Conservation (phyloP, 805 yeast genomes). For the Candida schatavii region DNA sequence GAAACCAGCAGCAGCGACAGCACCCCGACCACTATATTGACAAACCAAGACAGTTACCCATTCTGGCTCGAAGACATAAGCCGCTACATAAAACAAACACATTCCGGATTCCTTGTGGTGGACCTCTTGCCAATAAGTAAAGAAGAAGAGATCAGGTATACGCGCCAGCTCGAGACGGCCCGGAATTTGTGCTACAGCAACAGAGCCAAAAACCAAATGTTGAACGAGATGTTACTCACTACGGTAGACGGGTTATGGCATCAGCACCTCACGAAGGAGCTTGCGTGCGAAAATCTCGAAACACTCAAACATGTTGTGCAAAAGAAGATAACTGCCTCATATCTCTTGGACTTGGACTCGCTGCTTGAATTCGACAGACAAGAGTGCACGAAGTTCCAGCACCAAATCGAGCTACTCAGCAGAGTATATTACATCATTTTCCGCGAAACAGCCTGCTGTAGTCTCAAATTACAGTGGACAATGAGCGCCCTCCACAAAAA, state of each 20-base stretch:
- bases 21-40: too few species aligned
- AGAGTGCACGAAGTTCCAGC: slow-evolving; percentile 13
- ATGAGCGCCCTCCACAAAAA: slow-evolving; percentile 15
- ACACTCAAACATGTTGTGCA: slow-evolving; percentile 16
- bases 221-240: slow-evolving; percentile 7
- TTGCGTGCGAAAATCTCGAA: slow-evolving; percentile 15
- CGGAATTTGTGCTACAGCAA: slow-evolving; percentile 5
- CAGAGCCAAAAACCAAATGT: slow-evolving; percentile 5
- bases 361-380: slow-evolving; percentile 9
- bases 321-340: slow-evolving; percentile 13
- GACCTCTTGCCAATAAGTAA: slow-evolving; percentile 7
- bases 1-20: too few species aligned
- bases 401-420: slow-evolving; percentile 14
- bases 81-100: background rate
- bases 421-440: slow-evolving; percentile 15
- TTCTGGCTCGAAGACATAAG: slow-evolving; percentile 9
- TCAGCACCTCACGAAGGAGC: background rate
- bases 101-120: slow-evolving; percentile 1
- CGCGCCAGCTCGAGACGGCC: background rate
- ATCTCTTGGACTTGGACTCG: slow-evolving; percentile 17
- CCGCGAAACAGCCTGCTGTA: slow-evolving; percentile 12
- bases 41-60: slow-evolving; percentile 3
- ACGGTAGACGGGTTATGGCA: slow-evolving; percentile 2
- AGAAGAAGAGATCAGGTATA: slow-evolving; percentile 4
- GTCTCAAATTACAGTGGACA: slow-evolving; percentile 19